A percentile compares a stretch with the other conserved stretches of the same genome.
These are phyloP conservation scores for Tylopilus orsonianus DNA, from an alignment of 1,284 basidiomycete species.

Conservation along the genomic window DNA sequence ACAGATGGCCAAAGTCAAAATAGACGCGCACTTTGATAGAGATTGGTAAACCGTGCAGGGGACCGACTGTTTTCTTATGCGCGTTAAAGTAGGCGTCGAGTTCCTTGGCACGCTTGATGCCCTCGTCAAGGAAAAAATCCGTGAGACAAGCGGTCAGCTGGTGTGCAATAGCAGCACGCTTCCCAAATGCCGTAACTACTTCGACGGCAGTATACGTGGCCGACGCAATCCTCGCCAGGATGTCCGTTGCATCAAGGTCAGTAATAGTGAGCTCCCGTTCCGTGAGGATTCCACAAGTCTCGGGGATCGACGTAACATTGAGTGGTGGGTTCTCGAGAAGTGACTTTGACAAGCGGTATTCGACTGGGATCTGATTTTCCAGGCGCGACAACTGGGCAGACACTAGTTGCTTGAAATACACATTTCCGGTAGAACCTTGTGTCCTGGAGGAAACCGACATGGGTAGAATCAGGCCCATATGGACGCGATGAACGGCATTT, in stretches of 20 bases:
- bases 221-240: slow-evolving; percentile 21
- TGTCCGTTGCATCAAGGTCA: slow-evolving; percentile 33
- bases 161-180: slow-evolving; percentile 33
- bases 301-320: slow-evolving; percentile 34
- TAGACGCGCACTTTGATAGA: slow-evolving; percentile 39
- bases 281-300: slow-evolving; percentile 41
- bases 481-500: background rate
- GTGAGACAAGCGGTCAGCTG: slow-evolving; percentile 30
- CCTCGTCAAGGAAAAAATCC: slow-evolving; percentile 33
- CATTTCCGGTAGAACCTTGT: slow-evolving; percentile 25
- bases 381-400: slow-evolving; percentile 21
- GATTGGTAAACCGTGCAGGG: slow-evolving; percentile 51
- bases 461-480: background rate
- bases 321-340: slow-evolving; percentile 25
- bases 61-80: slow-evolving; percentile 41
- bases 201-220: slow-evolving; percentile 27
- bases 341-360: slow-evolving; percentile 14
- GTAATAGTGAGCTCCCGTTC: slow-evolving; percentile 44
- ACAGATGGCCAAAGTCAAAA: no score
- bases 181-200: slow-evolving; percentile 31
- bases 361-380: slow-evolving; percentile 25
- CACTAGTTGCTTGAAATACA: slow-evolving; percentile 21
- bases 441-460: slow-evolving; percentile 27
- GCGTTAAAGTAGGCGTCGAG: slow-evolving; percentile 40
- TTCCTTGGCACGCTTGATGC: slow-evolving; percentile 39